A percentile compares a stretch with the other conserved stretches of the same genome.
These are phyloP conservation scores for Cryptosporidium bovis DNA, from an alignment of 169 alveolate genomes.

Conservation along the genomic window DNA sequence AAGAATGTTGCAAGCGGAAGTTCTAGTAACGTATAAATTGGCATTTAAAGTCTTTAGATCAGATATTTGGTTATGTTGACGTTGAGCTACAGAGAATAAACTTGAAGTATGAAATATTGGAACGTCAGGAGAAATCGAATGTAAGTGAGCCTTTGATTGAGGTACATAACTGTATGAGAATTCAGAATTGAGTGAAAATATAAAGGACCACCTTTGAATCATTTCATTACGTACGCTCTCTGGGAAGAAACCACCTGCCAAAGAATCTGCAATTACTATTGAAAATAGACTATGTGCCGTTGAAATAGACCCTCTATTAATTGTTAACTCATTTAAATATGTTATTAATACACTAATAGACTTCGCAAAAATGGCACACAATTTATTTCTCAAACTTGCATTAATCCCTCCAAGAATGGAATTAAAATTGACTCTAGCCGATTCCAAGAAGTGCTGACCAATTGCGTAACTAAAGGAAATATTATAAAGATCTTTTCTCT, in stretches of 20 bases:
- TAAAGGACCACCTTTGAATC: slow-evolving; percentile 14
- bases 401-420: not conserved
- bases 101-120: not conserved
- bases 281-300: slow-evolving; percentile 11
- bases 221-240: slow-evolving; percentile 32
- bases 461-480: slow-evolving; percentile 6
- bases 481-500: not conserved
- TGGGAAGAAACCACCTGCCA: slow-evolving; percentile 12
- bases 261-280: slow-evolving; percentile 6
- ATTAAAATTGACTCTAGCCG: not conserved
- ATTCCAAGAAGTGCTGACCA: slow-evolving; percentile 44
- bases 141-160: not conserved
- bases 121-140: not conserved
- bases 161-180: not conserved
- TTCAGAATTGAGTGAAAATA: slow-evolving; percentile 1
- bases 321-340: not conserved
- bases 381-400: not conserved
- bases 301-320: not conserved
- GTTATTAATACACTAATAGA: slow-evolving; percentile 15
- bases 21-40: not conserved
- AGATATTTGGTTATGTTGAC: slow-evolving; percentile 24
- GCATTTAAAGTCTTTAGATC: not conserved
- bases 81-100: not conserved
- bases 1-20: slow-evolving; percentile 21
- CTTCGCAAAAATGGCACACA: not conserved